A percentile compares a stretch with the other conserved stretches of the same genome.
phyloP scores from a whole-genome alignment of 2,329 filamentous ascomycete species.

The Podosphaera xanthii region DNA sequence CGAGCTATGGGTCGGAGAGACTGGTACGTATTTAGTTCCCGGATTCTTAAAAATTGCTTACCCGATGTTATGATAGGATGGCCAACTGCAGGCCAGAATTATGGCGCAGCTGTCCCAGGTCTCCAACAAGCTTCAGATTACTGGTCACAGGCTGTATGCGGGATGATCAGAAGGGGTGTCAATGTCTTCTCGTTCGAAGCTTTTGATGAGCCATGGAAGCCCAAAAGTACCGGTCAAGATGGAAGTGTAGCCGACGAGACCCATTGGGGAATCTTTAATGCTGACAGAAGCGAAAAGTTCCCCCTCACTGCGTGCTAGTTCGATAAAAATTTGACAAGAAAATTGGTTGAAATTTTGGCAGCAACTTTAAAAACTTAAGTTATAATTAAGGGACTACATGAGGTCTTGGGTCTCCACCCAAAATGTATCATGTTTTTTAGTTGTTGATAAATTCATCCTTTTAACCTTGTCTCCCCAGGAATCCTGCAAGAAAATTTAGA shows the following conservation, averaged over 20 bases:
- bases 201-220: conserved; percentile 53
- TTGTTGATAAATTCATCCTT: too few species aligned
- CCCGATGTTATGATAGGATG: conserved; percentile 19
- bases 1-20: conserved; percentile 48
- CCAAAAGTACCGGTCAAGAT: conserved; percentile 35
- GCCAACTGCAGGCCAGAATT: conserved; percentile 40
- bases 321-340: conserved; percentile 2
- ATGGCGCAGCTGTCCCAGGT: conserved; percentile 35
- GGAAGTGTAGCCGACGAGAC: conserved; percentile 38
- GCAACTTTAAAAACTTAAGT: too few species aligned
- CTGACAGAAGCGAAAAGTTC: conserved; percentile 33
- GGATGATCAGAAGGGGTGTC: conserved; percentile 38
- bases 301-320: conserved; percentile 4
- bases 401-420: too few species aligned
- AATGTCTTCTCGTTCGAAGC: conserved; percentile 56
- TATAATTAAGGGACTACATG: too few species aligned
- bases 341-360: neutral
- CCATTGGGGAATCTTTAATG: conserved; percentile 45
- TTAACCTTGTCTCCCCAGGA: too few species aligned
- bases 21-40: conserved; percentile 18
- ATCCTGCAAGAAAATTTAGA: too few species aligned
- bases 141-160: conserved; percentile 39
- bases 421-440: too few species aligned
- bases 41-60: neutral
- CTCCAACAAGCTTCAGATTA: conserved; percentile 34